These are phyloP conservation scores for Phlebiopsis flavidoalba DNA, from an alignment of 768 basidiomycete species.

Conservation along the genomic window DNA sequence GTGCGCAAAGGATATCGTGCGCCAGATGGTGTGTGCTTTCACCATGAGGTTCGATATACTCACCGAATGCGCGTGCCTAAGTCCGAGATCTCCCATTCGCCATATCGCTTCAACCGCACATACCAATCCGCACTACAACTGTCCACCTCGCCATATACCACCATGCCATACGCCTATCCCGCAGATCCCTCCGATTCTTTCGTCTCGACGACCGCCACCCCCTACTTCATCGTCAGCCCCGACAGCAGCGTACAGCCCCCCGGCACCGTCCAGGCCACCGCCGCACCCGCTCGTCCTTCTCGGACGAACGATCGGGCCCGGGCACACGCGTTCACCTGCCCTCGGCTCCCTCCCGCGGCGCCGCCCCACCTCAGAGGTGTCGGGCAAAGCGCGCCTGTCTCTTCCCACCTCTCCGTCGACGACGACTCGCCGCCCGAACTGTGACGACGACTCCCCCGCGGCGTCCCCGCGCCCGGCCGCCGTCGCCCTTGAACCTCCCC, in stretches of 20 bases:
- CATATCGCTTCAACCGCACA: constrained; percentile 5
- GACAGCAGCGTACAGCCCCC: not conserved
- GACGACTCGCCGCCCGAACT: constrained; percentile 30
- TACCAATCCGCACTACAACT: not conserved
- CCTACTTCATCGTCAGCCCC: not conserved
- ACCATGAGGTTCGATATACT: constrained; percentile 13
- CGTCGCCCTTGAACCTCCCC: constrained; percentile 6
- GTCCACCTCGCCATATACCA: not conserved
- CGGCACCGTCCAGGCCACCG: constrained; percentile 18
- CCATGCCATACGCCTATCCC: constrained; percentile 24
- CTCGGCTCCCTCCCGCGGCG: constrained; percentile 43
- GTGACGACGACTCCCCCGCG: constrained; percentile 16
- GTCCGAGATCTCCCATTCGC: constrained; percentile 7
- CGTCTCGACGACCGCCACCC: constrained; percentile 4
- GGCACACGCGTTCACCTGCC: constrained; percentile 48
- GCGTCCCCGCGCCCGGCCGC: constrained; percentile 14
- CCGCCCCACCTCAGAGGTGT: constrained; percentile 10
- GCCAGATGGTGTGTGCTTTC: no score
- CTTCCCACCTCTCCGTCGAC: constrained; percentile 25
- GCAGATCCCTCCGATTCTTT: constrained; percentile 19
- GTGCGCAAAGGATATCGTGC: no score
- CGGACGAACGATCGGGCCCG: constrained; percentile 34
- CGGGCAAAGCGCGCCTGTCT: constrained; percentile 18
- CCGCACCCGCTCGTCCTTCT: constrained; percentile 30
- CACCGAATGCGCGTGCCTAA: no score